Conservation (phyloP, 2,329 filamentous ascomycete species). For the Pseudogymnoascus sp. region DNA sequence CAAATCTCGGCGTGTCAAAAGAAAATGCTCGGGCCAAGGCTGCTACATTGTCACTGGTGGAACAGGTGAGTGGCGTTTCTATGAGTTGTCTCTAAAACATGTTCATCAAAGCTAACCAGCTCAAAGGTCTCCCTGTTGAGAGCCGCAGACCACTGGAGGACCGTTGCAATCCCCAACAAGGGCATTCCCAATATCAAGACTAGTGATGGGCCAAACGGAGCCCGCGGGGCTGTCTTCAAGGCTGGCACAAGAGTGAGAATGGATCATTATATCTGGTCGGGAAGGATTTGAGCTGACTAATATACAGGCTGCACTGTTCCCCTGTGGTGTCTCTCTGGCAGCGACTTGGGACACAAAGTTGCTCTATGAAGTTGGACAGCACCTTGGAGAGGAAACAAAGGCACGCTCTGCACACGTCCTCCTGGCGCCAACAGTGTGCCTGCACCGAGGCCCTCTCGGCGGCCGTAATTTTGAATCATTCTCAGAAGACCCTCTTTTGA, state of each 20-base stretch:
- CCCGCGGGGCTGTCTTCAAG: constrained; percentile 61
- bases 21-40: constrained; percentile 17
- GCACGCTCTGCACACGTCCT: constrained; percentile 68
- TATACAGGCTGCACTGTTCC: constrained; percentile 64
- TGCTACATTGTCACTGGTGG: constrained; percentile 25
- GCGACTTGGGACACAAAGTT: constrained; percentile 72
- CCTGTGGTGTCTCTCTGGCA: constrained; percentile 70
- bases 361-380: constrained; percentile 60
- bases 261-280: background rate
- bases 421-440: constrained; percentile 71
- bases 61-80: constrained; percentile 22
- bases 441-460: constrained; percentile 76
- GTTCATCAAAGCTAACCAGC: constrained; percentile 10
- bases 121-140: constrained; percentile 50
- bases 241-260: constrained; percentile 52
- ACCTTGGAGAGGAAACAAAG: constrained; percentile 64
- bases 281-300: constrained; percentile 5
- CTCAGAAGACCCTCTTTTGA: constrained; percentile 73
- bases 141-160: constrained; percentile 64
- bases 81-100: background rate
- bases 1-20: constrained; percentile 16
- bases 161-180: constrained; percentile 54
- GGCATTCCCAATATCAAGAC: constrained; percentile 59
- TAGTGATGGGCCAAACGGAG: constrained; percentile 64
- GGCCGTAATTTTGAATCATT: constrained; percentile 84